phyloP scores from a whole-genome alignment of 148 eudicot species.

The Pharnaceum exiguum region DNA sequence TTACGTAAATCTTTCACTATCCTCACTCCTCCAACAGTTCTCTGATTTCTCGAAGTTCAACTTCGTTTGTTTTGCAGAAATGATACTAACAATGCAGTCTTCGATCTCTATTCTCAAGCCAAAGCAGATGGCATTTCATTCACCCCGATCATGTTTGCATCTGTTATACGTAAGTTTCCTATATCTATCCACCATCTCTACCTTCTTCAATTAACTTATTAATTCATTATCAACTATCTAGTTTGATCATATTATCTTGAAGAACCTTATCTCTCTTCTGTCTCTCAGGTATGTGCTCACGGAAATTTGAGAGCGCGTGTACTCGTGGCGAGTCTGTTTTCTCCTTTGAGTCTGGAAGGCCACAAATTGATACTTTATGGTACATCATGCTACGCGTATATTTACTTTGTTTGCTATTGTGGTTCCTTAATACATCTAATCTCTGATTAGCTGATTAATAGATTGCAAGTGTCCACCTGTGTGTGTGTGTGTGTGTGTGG shows the following conservation, averaged over 20 bases:
- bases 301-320: conserved; percentile 70
- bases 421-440: neutral
- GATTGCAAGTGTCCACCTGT: too few species aligned
- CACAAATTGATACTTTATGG: conserved; percentile 79
- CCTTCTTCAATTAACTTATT: neutral
- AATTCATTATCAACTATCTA: neutral
- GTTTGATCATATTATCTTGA: neutral
- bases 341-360: conserved; percentile 59
- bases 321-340: conserved; percentile 61
- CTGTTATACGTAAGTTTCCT: conserved; percentile 59
- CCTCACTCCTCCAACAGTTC: neutral
- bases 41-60: neutral
- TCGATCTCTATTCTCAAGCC: conserved; percentile 67
- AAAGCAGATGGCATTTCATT: conserved; percentile 67
- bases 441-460: too few species aligned
- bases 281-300: conserved; percentile 72
- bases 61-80: conserved; percentile 40
- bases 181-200: neutral
- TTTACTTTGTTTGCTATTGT: neutral
- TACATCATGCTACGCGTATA: conserved; percentile 28
- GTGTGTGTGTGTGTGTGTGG: too few species aligned
- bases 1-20: neutral
- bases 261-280: conserved; percentile 5
- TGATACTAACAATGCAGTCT: conserved; percentile 79
- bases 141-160: conserved; percentile 80